Evolutionary conservation across 169 alveolate species (phyloP).

Genomic region (Eimeria nieschulzi): DNA sequence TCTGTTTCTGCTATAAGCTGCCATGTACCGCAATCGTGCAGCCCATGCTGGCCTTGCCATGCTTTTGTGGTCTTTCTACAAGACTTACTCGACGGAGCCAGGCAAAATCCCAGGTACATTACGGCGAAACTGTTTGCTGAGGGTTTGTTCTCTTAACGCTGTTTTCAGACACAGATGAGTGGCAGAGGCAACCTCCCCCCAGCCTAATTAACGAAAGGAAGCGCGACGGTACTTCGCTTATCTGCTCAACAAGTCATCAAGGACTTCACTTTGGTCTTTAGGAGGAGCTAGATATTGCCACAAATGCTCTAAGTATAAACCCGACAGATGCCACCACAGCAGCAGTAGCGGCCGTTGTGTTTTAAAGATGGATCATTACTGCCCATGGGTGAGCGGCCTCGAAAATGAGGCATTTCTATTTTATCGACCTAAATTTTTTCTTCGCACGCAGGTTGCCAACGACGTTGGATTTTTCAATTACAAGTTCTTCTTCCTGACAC

Average conservation of each 20-base stretch:
- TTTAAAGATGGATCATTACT: conserved; percentile 74
- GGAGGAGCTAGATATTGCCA: conserved; percentile 74
- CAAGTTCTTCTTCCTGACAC: conserved; percentile 80
- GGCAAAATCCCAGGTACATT: conserved; percentile 71
- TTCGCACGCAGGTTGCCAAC: conserved; percentile 61
- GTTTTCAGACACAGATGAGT: conserved; percentile 51
- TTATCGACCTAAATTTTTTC: too few species aligned
- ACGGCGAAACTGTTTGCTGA: background rate
- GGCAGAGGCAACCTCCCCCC: conserved; percentile 66
- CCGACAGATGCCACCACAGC: conserved; percentile 76
- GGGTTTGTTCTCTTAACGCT: background rate
- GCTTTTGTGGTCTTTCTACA: conserved; percentile 73
- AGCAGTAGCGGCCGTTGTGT: conserved; percentile 69
- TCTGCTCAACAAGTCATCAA: background rate
- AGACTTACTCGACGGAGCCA: conserved; percentile 62
- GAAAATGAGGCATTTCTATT: too few species aligned
- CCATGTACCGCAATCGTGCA: background rate
- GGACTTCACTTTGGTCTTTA: background rate
- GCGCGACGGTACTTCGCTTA: conserved; percentile 59
- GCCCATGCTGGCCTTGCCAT: conserved; percentile 67
- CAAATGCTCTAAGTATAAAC: conserved; percentile 70
- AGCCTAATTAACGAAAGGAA: conserved; percentile 59
- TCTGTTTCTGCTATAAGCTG: background rate
- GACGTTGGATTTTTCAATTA: conserved; percentile 72
- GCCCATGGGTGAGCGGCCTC: conserved; percentile 71